Evolutionary conservation across 257 asterid species (phyloP), one percentile per base, ranked within the genome.

Genomic region (Przewalskia tangutica): DNA sequence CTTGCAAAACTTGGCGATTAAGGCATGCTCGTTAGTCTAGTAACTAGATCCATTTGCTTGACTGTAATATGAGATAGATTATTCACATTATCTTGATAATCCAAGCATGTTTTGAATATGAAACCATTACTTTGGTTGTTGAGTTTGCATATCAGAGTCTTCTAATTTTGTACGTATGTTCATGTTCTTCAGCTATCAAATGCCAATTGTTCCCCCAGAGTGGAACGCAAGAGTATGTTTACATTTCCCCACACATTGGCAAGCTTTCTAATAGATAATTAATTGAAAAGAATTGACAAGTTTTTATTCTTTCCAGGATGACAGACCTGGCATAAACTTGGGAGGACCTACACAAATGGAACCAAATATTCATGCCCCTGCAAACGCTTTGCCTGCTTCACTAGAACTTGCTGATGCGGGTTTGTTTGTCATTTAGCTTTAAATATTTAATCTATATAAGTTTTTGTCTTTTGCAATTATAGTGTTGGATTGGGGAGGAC

Each of bases 171-270:
- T n/a, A n/a, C n/a, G n/a, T n/a, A n/a, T n/a, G n/a, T n/a, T n/a
- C n/a, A n/a, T n/a, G n/a, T n/a, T n/a, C n/a, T n/a, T n/a, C n/a
- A n/a, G n/a, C n/a, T n/a, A n/a, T n/a, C n/a, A n/a, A n/a, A n/a
- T n/a, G n/a, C n/a, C n/a, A n/a, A n/a, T n/a, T 59, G 62, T 50
- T 75, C 70, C 34, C 34, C 51, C 79, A 9, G 82, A 46, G 79
- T 86, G 58, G 82, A 68, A 77, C 20, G 76, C 62, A 50, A 82
- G 50, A 75, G 91, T 88, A 82, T 2, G 90, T 75, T 46, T 44
- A 18, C 65, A 62, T 73, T 79, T 63, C 55, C 11, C 78, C 46
- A 17, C 36, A 36, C 36, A 36, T 40, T 55, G 40, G 65, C 23
- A 73, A 23, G 75, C 23, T 40, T 20, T 88, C 32, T 40, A 63